Base-by-base conservation (phyloP, 257 asterid species). In the Parsonsia alboflavescens region DNA sequence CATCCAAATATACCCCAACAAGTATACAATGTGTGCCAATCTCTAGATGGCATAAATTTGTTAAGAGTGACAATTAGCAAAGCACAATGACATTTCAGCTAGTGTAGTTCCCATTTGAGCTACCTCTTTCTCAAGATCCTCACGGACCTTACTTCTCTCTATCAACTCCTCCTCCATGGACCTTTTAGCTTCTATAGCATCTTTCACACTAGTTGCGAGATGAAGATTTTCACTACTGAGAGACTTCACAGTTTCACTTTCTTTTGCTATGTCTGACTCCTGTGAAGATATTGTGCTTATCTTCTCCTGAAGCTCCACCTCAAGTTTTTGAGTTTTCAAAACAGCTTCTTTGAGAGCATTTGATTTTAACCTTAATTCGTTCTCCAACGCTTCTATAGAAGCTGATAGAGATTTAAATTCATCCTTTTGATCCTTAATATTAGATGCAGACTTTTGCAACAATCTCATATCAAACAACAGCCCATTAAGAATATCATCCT, bases 401-500 rank as follows among this genome's bases (percentile, higher is more conserved):
- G 83, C 87, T 73, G 75, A 50, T 75, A 95, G 69, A 53, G 82
- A 82, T 80, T 86, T 89, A 75, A 79, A 84, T 77, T 89, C 93
- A 75, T 86, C 92, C 56, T 92, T 89, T 71, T 87, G 85, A 77
- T 94, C 99, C 83, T 87, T 87, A 76, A 81, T 83, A 71, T 79
- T 89, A 13, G 98, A 95, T 41, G 96, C 85, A 62, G 97, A 89
- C 86, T 95, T 97, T 82, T 95, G 99, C 65, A 95, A 89, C 92
- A 89, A 79, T 76, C 90, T 87, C 82, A 95, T 80, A 83, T 95
- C 99, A 84, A 95, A 95, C 44, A 86, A 80, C 62, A 90, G 72
- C 53, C 99, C 99, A 52, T 87, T 87, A 78, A 92, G 86, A 77
- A 95, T 79, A 67, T 89, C 93, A 83, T 92, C 99, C 82, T 92